Evolutionary conservation across 768 basidiomycete genomes (phyloP), one percentile per base, ranked within the genome.

Genomic region (Macrolepiota fuliginosa): DNA sequence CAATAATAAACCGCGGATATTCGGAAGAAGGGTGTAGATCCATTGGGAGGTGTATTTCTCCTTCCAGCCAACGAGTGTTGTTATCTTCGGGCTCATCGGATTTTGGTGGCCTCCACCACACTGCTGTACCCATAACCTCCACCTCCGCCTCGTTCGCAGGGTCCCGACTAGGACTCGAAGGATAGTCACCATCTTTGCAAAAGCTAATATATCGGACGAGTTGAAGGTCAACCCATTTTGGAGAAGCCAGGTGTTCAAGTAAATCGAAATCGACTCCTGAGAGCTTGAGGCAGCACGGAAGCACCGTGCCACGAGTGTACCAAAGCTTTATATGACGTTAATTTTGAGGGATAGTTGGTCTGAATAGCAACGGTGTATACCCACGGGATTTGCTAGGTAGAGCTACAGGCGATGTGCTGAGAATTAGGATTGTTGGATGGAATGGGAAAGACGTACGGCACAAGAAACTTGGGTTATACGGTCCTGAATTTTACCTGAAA

Each of bases 361-460:
- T 32, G 29, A 32, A n/a, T n/a, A n/a, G 29, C 29, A 3, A 32
- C 7, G 29, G 7, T 7, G 7, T 32, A 3, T 35, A 58, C 63
- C 19, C 49, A 72, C 71, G 7, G 72, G 72, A 6, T 60, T 63
- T 2, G 70, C 70, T 17, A 71, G 56, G n/a, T 65, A 70, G 22
- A 73, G 62, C 69, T 71, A 51, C 4, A 46, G 22, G 42, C 35
- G 37, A 49, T 7, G 42, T 47, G n/a, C 56, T 39, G n/a, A 40
- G 11, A 46, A 37, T 4, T 46, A 5, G 4, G 22, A 37, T n/a
- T 19, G 36, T 36, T 40, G 60, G 51, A 5, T 35, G 24, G 17
- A 58, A 54, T 22, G 32, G 27, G 42, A 24, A 27, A n/a, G 12
- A 60, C 65, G 12, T 39, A 63, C 65, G 11, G 11, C 35, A 47